A percentile compares a stretch with the other conserved stretches of the same genome.
Evolutionary conservation across 1,139 yeast genomes (phyloP).

Genomic region (Suhomyces bokatorum): DNA sequence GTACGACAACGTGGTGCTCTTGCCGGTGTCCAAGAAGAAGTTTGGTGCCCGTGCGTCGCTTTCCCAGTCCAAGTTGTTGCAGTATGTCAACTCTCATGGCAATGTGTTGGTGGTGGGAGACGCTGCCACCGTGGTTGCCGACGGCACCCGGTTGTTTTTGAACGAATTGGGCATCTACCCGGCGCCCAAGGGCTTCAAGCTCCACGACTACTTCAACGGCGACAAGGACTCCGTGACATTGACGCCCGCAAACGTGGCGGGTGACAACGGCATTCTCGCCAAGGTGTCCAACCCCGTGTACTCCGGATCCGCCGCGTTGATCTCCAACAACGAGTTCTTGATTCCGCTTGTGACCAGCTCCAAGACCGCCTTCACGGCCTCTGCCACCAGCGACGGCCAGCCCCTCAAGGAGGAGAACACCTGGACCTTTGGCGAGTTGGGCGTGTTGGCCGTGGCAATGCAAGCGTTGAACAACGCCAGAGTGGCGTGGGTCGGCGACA

Average conservation of each 20-base stretch:
- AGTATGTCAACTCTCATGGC: conserved; percentile 68
- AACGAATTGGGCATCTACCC: conserved; percentile 84
- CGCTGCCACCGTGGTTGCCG: conserved; percentile 49
- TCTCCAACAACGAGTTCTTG: conserved; percentile 55
- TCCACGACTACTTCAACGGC: conserved; percentile 64
- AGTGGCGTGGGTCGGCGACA: conserved; percentile 76
- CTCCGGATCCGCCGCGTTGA: conserved; percentile 43
- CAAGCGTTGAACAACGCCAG: conserved; percentile 84
- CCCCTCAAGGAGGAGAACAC: conserved; percentile 38
- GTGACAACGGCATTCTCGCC: conserved; percentile 24
- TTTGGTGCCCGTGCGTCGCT: conserved; percentile 33
- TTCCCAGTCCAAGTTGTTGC: conserved; percentile 35
- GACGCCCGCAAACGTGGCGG: conserved; percentile 26
- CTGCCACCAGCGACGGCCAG: conserved; percentile 37
- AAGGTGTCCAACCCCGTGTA: conserved; percentile 24
- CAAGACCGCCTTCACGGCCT: conserved; percentile 61
- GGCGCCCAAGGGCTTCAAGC: conserved; percentile 69
- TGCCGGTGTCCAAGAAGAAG: conserved; percentile 42
- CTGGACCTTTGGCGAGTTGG: conserved; percentile 87
- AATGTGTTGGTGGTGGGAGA: conserved; percentile 68
- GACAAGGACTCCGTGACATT: conserved; percentile 27
- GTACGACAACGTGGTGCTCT: conserved; percentile 36
- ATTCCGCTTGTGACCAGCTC: conserved; percentile 75
- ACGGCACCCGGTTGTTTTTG: conserved; percentile 64
- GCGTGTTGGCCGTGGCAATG: conserved; percentile 72